Base-by-base conservation (phyloP, 202 grass and related monocot genomes). In the Setaria italica region DNA sequence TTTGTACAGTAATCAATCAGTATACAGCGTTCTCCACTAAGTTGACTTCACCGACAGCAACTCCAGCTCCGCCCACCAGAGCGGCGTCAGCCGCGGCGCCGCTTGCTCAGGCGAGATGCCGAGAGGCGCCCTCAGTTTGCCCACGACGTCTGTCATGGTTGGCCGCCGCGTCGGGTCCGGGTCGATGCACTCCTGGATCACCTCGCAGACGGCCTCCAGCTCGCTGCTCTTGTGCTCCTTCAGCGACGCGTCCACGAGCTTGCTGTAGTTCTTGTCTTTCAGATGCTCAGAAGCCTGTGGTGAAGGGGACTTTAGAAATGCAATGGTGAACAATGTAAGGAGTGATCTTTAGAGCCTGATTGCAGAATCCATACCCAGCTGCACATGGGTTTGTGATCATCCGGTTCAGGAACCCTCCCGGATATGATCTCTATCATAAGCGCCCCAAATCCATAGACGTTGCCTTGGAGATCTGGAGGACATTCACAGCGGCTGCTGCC, bases 1-100 rank as follows among this genome's bases (percentile, higher is more conserved):
- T 63, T 81, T 66, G 78, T 82, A 85, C 87, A 78, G 46, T 73
- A 54, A 89, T 56, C 39, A 54, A 89, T 56, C 39, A 69, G 29
- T 58, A 67, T 48, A 64, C 74, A 79, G 50, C 20, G 68, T 50
- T 60, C 85, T 71, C 82, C 79, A 80, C 88, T 92, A 94, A 81
- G 70, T 89, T 46, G 93, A 88, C 82, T 98, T 90, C 57, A 92
- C 82, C 15, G 95, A 92, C 17, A 98, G 76, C 83, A 95, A 80
- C 90, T 95, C 95, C 63, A 98, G 91, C 84, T 95, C 95, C 6
- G 95, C 93, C 95, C 95, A 98, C 95, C 95, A 95, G 42, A 98
- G 95, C 25, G 95, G 95, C 42, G 93, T 89, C 56, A 91, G 86
- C 72, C 93, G 90, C 13, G 95, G 93, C 41, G 82, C 77, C 11